Evolutionary conservation across 805 yeast species (phyloP).

Genomic region (Candida ponderosae): DNA sequence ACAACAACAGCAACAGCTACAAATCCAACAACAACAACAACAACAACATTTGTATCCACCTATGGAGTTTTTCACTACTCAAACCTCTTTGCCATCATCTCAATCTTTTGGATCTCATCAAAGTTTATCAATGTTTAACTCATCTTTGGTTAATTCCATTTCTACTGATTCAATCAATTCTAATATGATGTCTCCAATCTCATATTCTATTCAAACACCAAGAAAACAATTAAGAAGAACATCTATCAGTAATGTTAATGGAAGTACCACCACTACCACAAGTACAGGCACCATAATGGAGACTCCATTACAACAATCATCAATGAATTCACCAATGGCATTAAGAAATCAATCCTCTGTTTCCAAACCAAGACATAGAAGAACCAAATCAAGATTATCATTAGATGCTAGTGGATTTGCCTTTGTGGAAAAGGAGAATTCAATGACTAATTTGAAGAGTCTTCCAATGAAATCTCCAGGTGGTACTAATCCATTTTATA

Average conservation of each 20-base stretch:
- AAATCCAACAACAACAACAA: background rate
- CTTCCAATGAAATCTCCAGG: slow-evolving; percentile 19
- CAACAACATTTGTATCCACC: slow-evolving; percentile 9
- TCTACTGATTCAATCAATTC: background rate
- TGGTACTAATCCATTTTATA: slow-evolving; percentile 40
- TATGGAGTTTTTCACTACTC: slow-evolving; percentile 11
- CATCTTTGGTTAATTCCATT: slow-evolving; percentile 11
- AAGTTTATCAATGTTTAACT: too few relatives aligned
- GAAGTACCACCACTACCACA: slow-evolving; percentile 13
- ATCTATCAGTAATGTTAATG: slow-evolving; percentile 24
- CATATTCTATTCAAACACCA: slow-evolving; percentile 24
- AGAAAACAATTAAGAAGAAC: slow-evolving; percentile 27
- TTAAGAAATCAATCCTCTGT: slow-evolving; percentile 7
- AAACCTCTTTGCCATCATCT: slow-evolving; percentile 13
- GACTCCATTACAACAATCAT: slow-evolving; percentile 14
- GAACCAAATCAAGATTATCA: slow-evolving; percentile 33
- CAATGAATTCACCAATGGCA: slow-evolving; percentile 5
- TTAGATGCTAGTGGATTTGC: slow-evolving; percentile 26
- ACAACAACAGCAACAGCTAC: slow-evolving; percentile 1
- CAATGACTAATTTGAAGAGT: slow-evolving; percentile 17
- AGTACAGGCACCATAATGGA: slow-evolving; percentile 27
- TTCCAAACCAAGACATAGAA: slow-evolving; percentile 25
- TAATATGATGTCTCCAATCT: slow-evolving; percentile 7
- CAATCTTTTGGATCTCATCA: slow-evolving; percentile 1
- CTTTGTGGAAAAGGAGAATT: slow-evolving; percentile 14